phyloP scores from a whole-genome alignment of 2,329 filamentous ascomycete species.

The Verticillium klebahnii region DNA sequence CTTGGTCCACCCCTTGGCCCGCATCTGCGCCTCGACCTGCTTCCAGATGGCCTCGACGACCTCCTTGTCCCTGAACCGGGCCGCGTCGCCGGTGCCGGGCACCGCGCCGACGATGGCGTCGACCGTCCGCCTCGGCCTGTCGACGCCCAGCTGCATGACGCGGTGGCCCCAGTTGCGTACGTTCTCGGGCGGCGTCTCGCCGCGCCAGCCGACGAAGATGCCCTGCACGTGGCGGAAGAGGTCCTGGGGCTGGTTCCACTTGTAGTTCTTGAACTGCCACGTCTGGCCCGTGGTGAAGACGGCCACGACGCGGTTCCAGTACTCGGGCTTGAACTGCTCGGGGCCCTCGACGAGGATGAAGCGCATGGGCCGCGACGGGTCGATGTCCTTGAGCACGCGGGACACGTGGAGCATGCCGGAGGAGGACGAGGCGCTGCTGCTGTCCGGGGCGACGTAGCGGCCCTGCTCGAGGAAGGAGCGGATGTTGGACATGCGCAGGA shows the following conservation, averaged over 20 bases:
- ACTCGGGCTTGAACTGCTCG: constrained; percentile 94
- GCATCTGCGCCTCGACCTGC: constrained; percentile 82
- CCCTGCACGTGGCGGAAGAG: constrained; percentile 86
- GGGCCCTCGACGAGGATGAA: constrained; percentile 95
- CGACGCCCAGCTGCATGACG: constrained; percentile 74
- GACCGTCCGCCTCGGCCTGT: constrained; percentile 65
- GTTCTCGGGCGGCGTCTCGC: constrained; percentile 71
- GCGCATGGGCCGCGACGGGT: constrained; percentile 68
- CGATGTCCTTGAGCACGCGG: constrained; percentile 68
- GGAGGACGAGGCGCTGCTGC: constrained; percentile 59
- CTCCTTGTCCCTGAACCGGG: constrained; percentile 82
- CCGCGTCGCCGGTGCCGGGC: constrained; percentile 37
- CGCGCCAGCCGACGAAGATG: constrained; percentile 87
- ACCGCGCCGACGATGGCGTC: constrained; percentile 9
- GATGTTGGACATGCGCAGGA: constrained; percentile 93
- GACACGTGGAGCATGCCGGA: constrained; percentile 82
- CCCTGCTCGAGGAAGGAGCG: constrained; percentile 89
- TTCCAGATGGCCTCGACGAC: constrained; percentile 93
- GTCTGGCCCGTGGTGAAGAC: constrained; percentile 97
- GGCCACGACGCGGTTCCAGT: constrained; percentile 91
- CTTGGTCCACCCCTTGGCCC: constrained; percentile 73
- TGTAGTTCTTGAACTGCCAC: constrained; percentile 99
- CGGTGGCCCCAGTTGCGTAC: constrained; percentile 83
- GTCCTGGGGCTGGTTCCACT: constrained; percentile 85
- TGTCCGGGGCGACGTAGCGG: constrained; percentile 72